A percentile compares a stretch with the other conserved stretches of the same genome.
These are phyloP conservation scores for Ophioceras dolichostomum DNA, from an alignment of 2,329 filamentous ascomycete genomes.

Conservation along the genomic window DNA sequence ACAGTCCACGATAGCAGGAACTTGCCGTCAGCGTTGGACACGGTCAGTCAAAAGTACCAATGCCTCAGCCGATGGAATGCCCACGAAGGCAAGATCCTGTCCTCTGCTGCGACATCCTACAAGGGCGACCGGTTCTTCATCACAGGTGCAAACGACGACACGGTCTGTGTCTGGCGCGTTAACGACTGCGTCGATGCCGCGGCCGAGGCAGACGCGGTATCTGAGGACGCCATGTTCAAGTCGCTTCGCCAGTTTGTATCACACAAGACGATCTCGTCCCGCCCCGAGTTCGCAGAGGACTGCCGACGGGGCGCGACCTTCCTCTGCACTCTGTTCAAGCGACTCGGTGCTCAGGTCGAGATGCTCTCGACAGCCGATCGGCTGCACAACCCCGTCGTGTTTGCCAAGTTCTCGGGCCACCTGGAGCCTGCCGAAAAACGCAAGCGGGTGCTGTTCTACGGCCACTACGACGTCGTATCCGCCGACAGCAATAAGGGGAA, in stretches of 20 bases:
- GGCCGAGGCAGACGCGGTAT: conserved; percentile 21
- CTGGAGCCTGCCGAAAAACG: conserved; percentile 50
- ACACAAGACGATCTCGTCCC: conserved; percentile 83
- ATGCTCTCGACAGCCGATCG: conserved; percentile 72
- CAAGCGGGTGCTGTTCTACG: conserved; percentile 91
- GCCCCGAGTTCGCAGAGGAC: conserved; percentile 76
- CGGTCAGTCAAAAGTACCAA: conserved; percentile 39
- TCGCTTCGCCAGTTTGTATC: conserved; percentile 78
- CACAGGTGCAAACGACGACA: conserved; percentile 87
- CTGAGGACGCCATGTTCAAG: conserved; percentile 49
- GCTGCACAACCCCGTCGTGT: conserved; percentile 78
- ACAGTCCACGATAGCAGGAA: conserved; percentile 52
- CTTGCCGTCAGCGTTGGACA: conserved; percentile 30
- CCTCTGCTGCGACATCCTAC: conserved; percentile 63
- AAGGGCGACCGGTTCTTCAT: conserved; percentile 73
- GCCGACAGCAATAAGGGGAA: conserved; percentile 72
- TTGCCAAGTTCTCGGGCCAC: conserved; percentile 75
- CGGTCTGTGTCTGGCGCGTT: conserved; percentile 80
- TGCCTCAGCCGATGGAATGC: conserved; percentile 33
- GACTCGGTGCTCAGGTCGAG: conserved; percentile 78
- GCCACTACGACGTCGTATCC: conserved; percentile 93
- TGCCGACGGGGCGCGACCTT: conserved; percentile 89
- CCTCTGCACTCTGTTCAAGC: conserved; percentile 80
- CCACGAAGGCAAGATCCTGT: conserved; percentile 76
- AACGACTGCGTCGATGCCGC: conserved; percentile 25